Conservation (phyloP, 1,139 yeast species). For the Diutina sp. region DNA sequence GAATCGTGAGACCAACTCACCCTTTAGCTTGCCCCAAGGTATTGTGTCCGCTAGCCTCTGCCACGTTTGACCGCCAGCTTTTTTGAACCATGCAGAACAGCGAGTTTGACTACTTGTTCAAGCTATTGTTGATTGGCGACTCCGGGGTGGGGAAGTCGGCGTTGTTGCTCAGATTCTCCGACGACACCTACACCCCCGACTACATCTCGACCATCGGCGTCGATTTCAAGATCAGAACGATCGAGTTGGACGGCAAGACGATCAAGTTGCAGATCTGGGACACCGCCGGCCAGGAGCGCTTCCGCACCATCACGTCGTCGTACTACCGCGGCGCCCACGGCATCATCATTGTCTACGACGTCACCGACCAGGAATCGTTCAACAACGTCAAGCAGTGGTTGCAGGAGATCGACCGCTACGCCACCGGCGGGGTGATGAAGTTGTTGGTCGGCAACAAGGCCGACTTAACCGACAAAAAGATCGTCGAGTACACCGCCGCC, state of each 20-base stretch:
- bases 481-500: slow-evolving; percentile 92
- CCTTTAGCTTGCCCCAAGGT: not conserved
- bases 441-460: slow-evolving; percentile 94
- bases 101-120: slow-evolving; percentile 87
- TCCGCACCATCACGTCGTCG: slow-evolving; percentile 94
- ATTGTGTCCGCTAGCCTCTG: not conserved
- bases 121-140: slow-evolving; percentile 88
- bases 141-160: slow-evolving; percentile 98
- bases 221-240: slow-evolving; percentile 94
- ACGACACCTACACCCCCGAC: slow-evolving; percentile 93
- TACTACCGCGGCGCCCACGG: slow-evolving; percentile 99
- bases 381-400: slow-evolving; percentile 97
- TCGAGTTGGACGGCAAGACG: slow-evolving; percentile 92
- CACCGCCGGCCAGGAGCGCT: slow-evolving; percentile 97
- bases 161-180: slow-evolving; percentile 87
- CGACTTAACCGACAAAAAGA: slow-evolving; percentile 84
- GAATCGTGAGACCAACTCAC: not conserved
- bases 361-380: slow-evolving; percentile 95
- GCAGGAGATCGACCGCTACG: slow-evolving; percentile 96
- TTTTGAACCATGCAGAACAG: slow-evolving; percentile 4
- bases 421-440: slow-evolving; percentile 95
- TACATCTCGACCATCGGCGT: slow-evolving; percentile 97
- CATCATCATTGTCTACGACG: slow-evolving; percentile 93
- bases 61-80: not conserved
- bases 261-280: slow-evolving; percentile 98